Base-by-base conservation (phyloP, 2,329 filamentous ascomycete genomes). In the Fusarium nisikadoi region DNA sequence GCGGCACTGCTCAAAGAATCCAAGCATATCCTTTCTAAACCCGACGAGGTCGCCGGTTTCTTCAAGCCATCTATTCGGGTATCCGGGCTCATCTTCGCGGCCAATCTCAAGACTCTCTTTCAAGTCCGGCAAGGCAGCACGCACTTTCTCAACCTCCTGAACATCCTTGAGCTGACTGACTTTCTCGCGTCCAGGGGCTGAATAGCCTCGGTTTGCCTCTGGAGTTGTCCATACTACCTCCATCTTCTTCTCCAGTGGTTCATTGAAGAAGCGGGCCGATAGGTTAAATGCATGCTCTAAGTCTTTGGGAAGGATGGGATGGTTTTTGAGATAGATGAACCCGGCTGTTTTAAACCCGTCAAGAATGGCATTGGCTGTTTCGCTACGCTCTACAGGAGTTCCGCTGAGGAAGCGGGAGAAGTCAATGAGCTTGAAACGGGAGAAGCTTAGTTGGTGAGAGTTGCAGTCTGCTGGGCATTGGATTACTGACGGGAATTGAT, bases 291-390 rank as follows among this genome's bases (percentile, higher is more conserved):
- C 87, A 63, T 86, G 81, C 65, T 87, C 80, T 17, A 94, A 83
- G 14, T 87, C 86, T 13, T 87, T 83, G 7, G 87, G 77, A 0
- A 90, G 82, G 67, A 97, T 92, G 43, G 92, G 89, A 73, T 95
- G 91, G 81, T 95, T 93, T 75, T 91, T 91, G 42, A 97, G 89
- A 82, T 97, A 97, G 78, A 98, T 89, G 85, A 98, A 97, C 63
- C 95, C 95, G 5, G 94, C 93, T 3, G 88, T 91, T 76, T 94
- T 92, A 84, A 98, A 97, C 45, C 93, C 94, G 58, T 90, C 79
- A 17, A 95, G 90, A 74, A 97, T 91, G 43, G 92, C 89, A 58
- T 89, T 82, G 27, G 94, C 94, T 3, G 93, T 90, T 46, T 87
- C 82, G 55, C 86, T 83, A 75, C 91, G 92, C 73, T 92, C 84